Percentiles rank a stretch among this genome's conserved stretches.
Evolutionary conservation across 106 monocot species (phyloP).

Genomic region (Acorus calamus): DNA sequence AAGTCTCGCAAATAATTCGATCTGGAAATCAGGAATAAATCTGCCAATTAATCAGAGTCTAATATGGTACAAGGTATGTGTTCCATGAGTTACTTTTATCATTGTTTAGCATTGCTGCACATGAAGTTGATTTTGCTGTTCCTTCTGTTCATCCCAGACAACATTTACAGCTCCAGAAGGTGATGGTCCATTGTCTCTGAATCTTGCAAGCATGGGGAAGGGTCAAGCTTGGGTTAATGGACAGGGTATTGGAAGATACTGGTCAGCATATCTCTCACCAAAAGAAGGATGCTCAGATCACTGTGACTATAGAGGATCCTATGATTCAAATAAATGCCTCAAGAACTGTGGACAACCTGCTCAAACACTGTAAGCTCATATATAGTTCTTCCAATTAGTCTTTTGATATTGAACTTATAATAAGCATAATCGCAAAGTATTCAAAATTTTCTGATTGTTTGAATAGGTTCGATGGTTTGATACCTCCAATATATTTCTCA

Average conservation of each 20-base stretch:
- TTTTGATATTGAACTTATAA: no score
- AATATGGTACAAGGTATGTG: constrained; percentile 28
- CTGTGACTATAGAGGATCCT: constrained; percentile 28
- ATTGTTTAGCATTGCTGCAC: no score
- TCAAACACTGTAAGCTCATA: constrained; percentile 19
- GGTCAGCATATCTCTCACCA: constrained; percentile 21
- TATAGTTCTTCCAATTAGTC: neutral
- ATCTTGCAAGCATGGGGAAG: constrained; percentile 27
- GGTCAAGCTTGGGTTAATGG: constrained; percentile 32
- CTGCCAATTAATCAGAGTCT: constrained; percentile 25
- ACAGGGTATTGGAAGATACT: constrained; percentile 23
- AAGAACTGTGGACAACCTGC: constrained; percentile 26
- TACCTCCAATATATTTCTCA: no score
- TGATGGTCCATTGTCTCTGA: constrained; percentile 16
- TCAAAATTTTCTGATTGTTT: no score
- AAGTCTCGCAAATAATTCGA: constrained; percentile 12
- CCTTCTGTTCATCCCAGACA: constrained; percentile 10
- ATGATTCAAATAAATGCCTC: constrained; percentile 24
- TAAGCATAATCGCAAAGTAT: no score
- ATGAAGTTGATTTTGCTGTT: no score
- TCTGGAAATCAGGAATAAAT: constrained; percentile 15
- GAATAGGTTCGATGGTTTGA: no score
- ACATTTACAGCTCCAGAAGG: constrained; percentile 25
- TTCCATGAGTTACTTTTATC: neutral
- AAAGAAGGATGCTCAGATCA: constrained; percentile 19